These are phyloP conservation scores for Bipolaris sorokiniana DNA, from an alignment of 2,329 filamentous ascomycete species.

Conservation along the genomic window DNA sequence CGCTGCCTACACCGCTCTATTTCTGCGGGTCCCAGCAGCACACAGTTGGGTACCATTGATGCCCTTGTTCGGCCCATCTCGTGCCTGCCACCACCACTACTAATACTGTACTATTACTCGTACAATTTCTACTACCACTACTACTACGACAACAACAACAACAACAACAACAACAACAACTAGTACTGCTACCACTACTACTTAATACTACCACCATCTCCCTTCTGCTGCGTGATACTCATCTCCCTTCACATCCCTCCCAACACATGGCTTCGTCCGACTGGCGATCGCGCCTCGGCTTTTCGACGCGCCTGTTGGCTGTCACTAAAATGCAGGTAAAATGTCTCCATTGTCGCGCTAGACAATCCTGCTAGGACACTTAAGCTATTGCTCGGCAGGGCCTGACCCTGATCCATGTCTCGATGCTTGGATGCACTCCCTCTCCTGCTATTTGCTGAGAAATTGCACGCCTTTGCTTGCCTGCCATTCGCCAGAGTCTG, in stretches of 20 bases:
- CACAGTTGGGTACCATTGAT: constrained; percentile 12
- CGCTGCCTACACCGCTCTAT: not conserved
- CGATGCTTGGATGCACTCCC: constrained; percentile 4
- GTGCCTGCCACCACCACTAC: constrained; percentile 3
- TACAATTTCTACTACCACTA: constrained; percentile 1
- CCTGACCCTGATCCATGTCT: constrained; percentile 1
- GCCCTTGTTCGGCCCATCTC: constrained; percentile 13
- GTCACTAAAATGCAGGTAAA: constrained; percentile 58
- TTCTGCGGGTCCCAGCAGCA: constrained; percentile 8
- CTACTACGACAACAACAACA: not conserved
- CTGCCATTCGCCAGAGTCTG: not conserved
- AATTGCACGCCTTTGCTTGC: not conserved
- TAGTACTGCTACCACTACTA: not conserved
- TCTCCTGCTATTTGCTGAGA: constrained; percentile 1
- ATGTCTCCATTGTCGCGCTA: constrained; percentile 15
- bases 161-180: not conserved
- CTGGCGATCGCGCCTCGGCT: constrained; percentile 53
- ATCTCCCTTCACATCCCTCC: not conserved
- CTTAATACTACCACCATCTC: not conserved
- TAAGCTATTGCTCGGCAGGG: constrained; percentile 1
- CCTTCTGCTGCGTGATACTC: constrained; percentile 2
- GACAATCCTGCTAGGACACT: constrained; percentile 6
- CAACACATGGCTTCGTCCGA: constrained; percentile 36
- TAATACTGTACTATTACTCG: too few species aligned
- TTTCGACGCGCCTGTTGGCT: constrained; percentile 53